Evolutionary conservation across 2,329 filamentous ascomycete species (phyloP).

Genomic region (Aspergillus quadricinctus): DNA sequence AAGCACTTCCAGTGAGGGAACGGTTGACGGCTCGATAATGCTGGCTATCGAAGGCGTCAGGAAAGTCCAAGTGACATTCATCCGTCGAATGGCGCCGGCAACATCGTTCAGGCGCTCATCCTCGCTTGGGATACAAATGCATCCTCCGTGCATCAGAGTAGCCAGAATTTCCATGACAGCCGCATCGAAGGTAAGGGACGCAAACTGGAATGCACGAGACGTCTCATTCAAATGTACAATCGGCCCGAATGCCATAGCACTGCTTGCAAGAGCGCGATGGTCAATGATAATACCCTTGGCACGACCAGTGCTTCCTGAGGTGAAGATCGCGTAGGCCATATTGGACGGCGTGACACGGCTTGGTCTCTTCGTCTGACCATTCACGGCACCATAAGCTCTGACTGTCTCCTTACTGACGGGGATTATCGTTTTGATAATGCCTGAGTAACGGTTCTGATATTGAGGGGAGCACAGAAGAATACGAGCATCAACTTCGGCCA

Average conservation of each 20-base stretch:
- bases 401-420: slow-evolving; percentile 31
- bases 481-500: slow-evolving; percentile 26
- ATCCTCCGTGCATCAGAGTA: slow-evolving; percentile 41
- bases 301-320: slow-evolving; percentile 35
- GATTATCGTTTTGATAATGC: slow-evolving; percentile 27
- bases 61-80: slow-evolving; percentile 47
- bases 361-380: slow-evolving; percentile 1
- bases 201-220: slow-evolving; percentile 40
- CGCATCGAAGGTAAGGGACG: slow-evolving; percentile 45
- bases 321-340: slow-evolving; percentile 34
- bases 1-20: slow-evolving; percentile 40
- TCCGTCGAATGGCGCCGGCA: slow-evolving; percentile 43
- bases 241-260: slow-evolving; percentile 27
- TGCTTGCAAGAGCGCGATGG: slow-evolving; percentile 30
- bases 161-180: slow-evolving; percentile 38
- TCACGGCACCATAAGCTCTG: slow-evolving; percentile 21
- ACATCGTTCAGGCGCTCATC: slow-evolving; percentile 47
- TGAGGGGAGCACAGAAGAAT: slow-evolving; percentile 31
- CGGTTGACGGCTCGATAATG: slow-evolving; percentile 38
- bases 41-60: slow-evolving; percentile 44
- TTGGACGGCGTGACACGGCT: slow-evolving; percentile 18
- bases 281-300: slow-evolving; percentile 37
- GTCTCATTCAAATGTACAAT: slow-evolving; percentile 20
- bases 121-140: slow-evolving; percentile 46
- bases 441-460: slow-evolving; percentile 26